Conservation (phyloP, 176 grass and related monocot genomes). For the Alloteropsis semialata region DNA sequence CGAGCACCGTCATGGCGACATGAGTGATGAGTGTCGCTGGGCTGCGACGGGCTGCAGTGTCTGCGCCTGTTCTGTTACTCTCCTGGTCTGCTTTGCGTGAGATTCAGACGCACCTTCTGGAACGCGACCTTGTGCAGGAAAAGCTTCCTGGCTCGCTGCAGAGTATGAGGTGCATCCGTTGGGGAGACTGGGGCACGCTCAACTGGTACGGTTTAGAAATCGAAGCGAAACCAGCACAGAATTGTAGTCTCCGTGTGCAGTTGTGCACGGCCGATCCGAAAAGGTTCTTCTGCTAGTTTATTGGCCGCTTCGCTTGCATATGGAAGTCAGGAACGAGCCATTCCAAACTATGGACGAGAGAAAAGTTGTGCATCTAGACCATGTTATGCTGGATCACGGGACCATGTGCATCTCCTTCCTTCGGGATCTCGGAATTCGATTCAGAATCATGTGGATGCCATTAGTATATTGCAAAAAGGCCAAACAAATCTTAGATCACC, state of each 20-base stretch:
- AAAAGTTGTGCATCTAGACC: conserved; percentile 22
- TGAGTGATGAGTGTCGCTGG: neutral
- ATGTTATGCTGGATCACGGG: neutral
- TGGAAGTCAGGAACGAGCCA: neutral
- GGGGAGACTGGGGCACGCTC: too few relatives aligned
- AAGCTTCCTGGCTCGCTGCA: too few relatives aligned
- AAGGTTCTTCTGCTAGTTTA: neutral
- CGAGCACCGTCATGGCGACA: neutral
- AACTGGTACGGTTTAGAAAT: neutral
- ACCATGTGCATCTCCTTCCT: conserved; percentile 5
- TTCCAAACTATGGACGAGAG: neutral
- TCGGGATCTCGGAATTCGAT: conserved; percentile 5
- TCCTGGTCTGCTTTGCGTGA: neutral
- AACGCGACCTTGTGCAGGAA: too few relatives aligned
- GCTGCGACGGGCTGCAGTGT: neutral
- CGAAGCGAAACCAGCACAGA: neutral
- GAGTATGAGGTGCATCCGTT: too few relatives aligned
- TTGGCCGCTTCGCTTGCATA: neutral
- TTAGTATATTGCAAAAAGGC: neutral
- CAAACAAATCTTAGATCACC: too few relatives aligned
- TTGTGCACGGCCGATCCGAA: neutral
- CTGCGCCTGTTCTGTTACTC: neutral
- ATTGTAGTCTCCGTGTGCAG: neutral
- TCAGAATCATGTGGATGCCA: neutral
- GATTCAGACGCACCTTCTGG: too few relatives aligned